Evolutionary conservation across 1,139 yeast genomes (phyloP).

Genomic region (Saccharomyces hybrid): DNA sequence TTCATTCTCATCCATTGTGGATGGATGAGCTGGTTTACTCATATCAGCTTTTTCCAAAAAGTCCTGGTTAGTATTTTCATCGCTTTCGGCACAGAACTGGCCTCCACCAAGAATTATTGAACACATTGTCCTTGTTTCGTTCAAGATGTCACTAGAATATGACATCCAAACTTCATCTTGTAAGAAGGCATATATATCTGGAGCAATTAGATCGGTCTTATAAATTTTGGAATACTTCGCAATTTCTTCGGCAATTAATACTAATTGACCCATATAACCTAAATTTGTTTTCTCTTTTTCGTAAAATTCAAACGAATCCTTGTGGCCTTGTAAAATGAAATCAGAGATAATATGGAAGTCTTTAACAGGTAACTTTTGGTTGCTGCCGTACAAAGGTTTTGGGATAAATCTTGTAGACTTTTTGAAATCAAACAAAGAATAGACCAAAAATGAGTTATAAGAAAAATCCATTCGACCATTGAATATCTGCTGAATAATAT

Average conservation of each 20-base stretch:
- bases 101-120: conserved; percentile 82
- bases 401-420: conserved; percentile 23
- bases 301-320: conserved; percentile 58
- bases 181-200: conserved; percentile 30
- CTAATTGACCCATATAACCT: conserved; percentile 97
- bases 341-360: conserved; percentile 71
- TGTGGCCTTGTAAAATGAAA: conserved; percentile 77
- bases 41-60: not conserved
- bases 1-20: not conserved
- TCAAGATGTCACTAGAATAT: conserved; percentile 77
- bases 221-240: conserved; percentile 65
- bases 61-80: conserved; percentile 16
- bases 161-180: conserved; percentile 64
- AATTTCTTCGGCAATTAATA: conserved; percentile 92
- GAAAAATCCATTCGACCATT: conserved; percentile 94
- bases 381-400: not conserved
- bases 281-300: conserved; percentile 65
- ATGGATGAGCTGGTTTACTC: not conserved
- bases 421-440: conserved; percentile 27
- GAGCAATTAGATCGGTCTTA: conserved; percentile 33
- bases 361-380: not conserved
- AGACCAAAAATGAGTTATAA: conserved; percentile 72
- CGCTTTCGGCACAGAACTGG: conserved; percentile 28
- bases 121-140: conserved; percentile 88
- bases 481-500: conserved; percentile 90